Conservation (phyloP, 108 stramenopile genomes). For the Schizochytrium sp. region DNA sequence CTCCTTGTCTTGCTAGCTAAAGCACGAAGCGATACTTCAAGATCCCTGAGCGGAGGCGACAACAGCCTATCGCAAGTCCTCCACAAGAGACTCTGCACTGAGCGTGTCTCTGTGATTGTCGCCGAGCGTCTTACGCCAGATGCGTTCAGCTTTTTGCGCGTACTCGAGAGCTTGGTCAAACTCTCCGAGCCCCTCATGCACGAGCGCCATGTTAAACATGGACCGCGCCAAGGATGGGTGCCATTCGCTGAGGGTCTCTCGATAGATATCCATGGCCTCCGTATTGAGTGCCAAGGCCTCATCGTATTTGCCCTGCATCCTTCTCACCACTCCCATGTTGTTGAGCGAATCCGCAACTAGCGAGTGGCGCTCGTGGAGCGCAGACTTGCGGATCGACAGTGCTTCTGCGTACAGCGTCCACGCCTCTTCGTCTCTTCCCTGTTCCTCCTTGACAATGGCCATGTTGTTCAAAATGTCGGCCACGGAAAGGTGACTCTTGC, state of each 20-base stretch:
- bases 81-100: background rate
- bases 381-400: background rate
- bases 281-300: background rate
- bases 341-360: background rate
- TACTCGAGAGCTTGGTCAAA: background rate
- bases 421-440: background rate
- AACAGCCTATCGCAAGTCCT: background rate
- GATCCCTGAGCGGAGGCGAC: too few relatives aligned
- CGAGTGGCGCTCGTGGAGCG: background rate
- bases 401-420: background rate
- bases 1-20: too few relatives aligned
- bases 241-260: background rate
- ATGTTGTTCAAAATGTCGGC: background rate
- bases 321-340: background rate
- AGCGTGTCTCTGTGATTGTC: background rate
- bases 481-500: background rate
- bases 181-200: background rate
- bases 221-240: background rate
- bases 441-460: background rate
- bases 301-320: background rate
- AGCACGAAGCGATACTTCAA: too few relatives aligned
- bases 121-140: background rate
- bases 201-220: background rate
- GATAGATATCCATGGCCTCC: background rate
- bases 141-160: background rate